Evolutionary conservation across 352 stramenopile species (phyloP).

Genomic region (Phytophthora chlamydospora): DNA sequence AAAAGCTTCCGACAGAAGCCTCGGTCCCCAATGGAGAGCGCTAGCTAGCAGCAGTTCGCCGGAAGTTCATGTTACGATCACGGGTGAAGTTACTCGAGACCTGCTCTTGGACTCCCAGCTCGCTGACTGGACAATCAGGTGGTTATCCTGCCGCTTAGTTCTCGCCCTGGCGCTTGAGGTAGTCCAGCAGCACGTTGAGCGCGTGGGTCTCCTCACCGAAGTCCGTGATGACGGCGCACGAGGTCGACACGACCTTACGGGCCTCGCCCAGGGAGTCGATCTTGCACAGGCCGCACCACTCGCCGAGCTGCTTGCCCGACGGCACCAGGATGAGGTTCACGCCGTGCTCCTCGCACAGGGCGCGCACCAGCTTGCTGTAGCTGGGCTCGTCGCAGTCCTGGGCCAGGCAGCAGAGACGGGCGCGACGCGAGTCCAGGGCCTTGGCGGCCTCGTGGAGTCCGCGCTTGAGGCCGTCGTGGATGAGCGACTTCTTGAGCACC

Average conservation of each 20-base stretch:
- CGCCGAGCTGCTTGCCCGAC: constrained; percentile 97
- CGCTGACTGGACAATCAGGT: constrained; percentile 3
- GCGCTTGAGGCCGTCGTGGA: constrained; percentile 99
- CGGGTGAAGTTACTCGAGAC: constrained; percentile 20
- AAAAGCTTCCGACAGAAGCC: constrained; percentile 59
- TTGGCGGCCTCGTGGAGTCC: constrained; percentile 99
- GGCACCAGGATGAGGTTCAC: constrained; percentile 95
- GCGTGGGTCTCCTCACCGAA: constrained; percentile 99
- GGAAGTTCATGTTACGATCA: constrained; percentile 38
- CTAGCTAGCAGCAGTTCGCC: constrained; percentile 21
- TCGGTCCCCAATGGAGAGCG: constrained; percentile 30
- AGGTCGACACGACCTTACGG: constrained; percentile 99
- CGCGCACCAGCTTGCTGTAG: constrained; percentile 99
- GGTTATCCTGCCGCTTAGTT: constrained; percentile 62
- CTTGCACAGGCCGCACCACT: constrained; percentile 99
- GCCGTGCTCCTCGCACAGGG: constrained; percentile 93
- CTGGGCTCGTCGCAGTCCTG: constrained; percentile 99
- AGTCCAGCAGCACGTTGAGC: constrained; percentile 98
- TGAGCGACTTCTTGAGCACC: constrained; percentile 99
- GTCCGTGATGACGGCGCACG: constrained; percentile 98
- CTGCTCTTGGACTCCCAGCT: constrained; percentile 39
- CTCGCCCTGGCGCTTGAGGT: constrained; percentile 96
- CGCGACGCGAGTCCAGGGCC: constrained; percentile 97
- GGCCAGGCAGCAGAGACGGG: constrained; percentile 98
- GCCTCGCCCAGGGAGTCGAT: constrained; percentile 97